Evolutionary conservation across 2,329 filamentous ascomycete species (phyloP).

Genomic region (Dactylellina parvicollis): DNA sequence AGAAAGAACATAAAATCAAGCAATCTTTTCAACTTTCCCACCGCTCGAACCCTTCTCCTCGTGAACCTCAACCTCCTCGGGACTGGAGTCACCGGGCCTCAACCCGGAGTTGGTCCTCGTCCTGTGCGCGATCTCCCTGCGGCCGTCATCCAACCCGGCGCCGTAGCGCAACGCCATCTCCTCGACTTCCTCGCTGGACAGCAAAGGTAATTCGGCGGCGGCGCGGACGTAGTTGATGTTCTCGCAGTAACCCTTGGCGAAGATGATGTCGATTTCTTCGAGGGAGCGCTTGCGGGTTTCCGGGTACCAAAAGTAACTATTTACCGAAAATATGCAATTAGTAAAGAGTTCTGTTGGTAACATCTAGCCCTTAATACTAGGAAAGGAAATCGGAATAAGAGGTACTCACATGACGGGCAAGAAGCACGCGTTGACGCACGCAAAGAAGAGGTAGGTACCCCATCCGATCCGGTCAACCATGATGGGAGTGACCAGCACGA

Average conservation of each 20-base stretch:
- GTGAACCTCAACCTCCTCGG: constrained; percentile 8
- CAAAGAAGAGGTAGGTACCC: constrained; percentile 62
- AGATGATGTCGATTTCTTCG: constrained; percentile 61
- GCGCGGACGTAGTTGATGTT: constrained; percentile 71
- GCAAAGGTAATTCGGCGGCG: constrained; percentile 68
- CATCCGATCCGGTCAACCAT: constrained; percentile 57
- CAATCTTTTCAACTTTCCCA: constrained; percentile 11
- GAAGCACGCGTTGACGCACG: constrained; percentile 61
- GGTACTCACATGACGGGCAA: constrained; percentile 61
- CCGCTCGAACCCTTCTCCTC: background rate
- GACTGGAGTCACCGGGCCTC: background rate
- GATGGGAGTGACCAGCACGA: constrained; percentile 59
- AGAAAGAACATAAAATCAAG: constrained; percentile 56
- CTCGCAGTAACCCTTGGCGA: constrained; percentile 67
- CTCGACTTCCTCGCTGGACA: constrained; percentile 67
- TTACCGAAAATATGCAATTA: background rate
- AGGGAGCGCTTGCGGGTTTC: constrained; percentile 58
- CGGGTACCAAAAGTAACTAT: constrained; percentile 24
- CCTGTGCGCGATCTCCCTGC: constrained; percentile 14
- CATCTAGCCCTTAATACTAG: background rate
- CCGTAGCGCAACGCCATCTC: constrained; percentile 62
- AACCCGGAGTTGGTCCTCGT: constrained; percentile 14
- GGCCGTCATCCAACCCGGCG: constrained; percentile 35
- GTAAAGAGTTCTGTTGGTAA: background rate
- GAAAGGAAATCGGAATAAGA: constrained; percentile 59